Evolutionary conservation across 2,329 filamentous ascomycete species (phyloP).

Genomic region (Aspergillus candidus): DNA sequence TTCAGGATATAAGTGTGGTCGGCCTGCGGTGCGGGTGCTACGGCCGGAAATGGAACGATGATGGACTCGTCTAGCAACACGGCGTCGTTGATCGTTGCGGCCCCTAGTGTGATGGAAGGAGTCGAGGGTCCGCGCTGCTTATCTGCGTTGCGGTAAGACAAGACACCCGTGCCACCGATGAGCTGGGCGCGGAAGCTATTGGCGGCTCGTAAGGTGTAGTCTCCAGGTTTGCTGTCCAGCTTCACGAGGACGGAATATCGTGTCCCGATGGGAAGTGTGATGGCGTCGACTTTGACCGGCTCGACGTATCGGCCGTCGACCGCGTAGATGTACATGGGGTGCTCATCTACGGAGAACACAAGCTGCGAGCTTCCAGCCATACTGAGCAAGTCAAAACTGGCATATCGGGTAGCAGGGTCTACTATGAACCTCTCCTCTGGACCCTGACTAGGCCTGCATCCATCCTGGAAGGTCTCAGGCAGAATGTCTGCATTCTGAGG

Average conservation of each 20-base stretch:
- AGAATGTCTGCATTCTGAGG: constrained; percentile 15
- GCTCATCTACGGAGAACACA: constrained; percentile 41
- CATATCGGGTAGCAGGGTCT: constrained; percentile 27
- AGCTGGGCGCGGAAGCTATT: constrained; percentile 49
- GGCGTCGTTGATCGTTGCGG: constrained; percentile 35
- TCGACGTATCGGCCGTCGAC: constrained; percentile 41
- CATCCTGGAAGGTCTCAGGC: constrained; percentile 17
- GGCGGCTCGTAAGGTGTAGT: constrained; percentile 52
- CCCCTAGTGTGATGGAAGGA: constrained; percentile 48
- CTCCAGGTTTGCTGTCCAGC: constrained; percentile 40
- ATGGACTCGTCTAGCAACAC: constrained; percentile 41
- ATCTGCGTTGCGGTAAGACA: constrained; percentile 36
- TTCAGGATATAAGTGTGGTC: constrained; percentile 36
- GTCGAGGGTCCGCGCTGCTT: constrained; percentile 18
- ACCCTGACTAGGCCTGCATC: constrained; percentile 21
- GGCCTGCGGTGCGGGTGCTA: constrained; percentile 37
- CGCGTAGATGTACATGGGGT: constrained; percentile 42
- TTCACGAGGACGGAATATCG: constrained; percentile 40
- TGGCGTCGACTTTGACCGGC: constrained; percentile 34
- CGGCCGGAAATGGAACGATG: constrained; percentile 46
- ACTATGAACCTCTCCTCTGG: constrained; percentile 27
- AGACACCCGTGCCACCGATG: constrained; percentile 47
- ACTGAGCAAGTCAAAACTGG: constrained; percentile 36
- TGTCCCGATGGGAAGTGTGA: constrained; percentile 32
- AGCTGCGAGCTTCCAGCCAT: constrained; percentile 27